Conservation (phyloP, 768 basidiomycete genomes). For the Tremella mesenterica region DNA sequence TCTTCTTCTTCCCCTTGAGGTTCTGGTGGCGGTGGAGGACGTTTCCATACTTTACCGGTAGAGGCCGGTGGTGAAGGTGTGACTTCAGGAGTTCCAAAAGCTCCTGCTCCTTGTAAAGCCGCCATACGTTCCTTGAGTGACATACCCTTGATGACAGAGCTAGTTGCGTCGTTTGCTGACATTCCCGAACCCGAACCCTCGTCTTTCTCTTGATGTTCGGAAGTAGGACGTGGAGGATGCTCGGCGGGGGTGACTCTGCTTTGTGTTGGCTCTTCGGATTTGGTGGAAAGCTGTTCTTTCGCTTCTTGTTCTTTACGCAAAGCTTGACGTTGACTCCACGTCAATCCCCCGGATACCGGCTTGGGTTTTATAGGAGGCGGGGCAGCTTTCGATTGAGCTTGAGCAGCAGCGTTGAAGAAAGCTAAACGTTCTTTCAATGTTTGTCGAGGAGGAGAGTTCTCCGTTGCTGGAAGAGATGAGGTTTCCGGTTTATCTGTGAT, state of each 20-base stretch:
- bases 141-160: conserved; percentile 64
- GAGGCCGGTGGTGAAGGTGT: conserved; percentile 53
- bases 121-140: conserved; percentile 93
- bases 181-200: conserved; percentile 25
- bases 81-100: conserved; percentile 55
- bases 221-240: conserved; percentile 8
- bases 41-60: conserved; percentile 74
- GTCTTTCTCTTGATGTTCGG: conserved; percentile 7
- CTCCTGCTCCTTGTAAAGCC: conserved; percentile 74
- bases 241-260: conserved; percentile 7
- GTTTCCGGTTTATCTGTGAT: background rate
- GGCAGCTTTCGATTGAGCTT: conserved; percentile 19
- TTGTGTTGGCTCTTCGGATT: conserved; percentile 15
- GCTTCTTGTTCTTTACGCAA: conserved; percentile 38
- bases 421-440: conserved; percentile 42
- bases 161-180: conserved; percentile 72
- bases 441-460: conserved; percentile 13
- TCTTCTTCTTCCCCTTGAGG: conserved; percentile 25
- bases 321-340: conserved; percentile 44
- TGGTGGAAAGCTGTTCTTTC: conserved; percentile 26
- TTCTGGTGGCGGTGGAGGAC: conserved; percentile 48
- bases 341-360: conserved; percentile 33
- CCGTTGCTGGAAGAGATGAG: background rate
- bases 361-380: conserved; percentile 42
- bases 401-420: conserved; percentile 39